Conservation (phyloP, 2,329 filamentous ascomycete genomes). For the Clonostachys rhizophaga region DNA sequence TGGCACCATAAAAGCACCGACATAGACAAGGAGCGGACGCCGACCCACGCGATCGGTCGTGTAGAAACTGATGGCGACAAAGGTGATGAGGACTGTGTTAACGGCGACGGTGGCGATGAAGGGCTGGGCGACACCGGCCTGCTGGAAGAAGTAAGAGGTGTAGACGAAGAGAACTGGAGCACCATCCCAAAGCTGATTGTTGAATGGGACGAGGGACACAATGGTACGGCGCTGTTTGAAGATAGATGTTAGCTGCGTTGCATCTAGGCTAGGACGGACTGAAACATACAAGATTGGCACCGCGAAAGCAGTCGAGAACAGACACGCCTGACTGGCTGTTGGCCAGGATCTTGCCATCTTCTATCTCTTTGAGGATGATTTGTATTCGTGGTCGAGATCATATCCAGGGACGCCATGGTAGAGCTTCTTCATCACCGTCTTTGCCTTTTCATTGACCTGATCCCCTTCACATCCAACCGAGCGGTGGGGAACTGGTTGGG, state of each 20-base stretch:
- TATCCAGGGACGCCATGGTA: neutral
- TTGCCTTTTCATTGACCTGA: neutral
- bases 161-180: neutral
- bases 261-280: no score
- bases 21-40: slow-evolving; percentile 27
- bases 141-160: slow-evolving; percentile 27
- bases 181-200: neutral
- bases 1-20: slow-evolving; percentile 19
- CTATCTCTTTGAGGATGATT: neutral
- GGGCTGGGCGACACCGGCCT: slow-evolving; percentile 17
- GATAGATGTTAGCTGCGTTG: no score
- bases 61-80: slow-evolving; percentile 62
- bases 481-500: no score
- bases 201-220: neutral
- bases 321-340: neutral
- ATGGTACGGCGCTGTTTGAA: neutral
- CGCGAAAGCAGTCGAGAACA: neutral
- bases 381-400: neutral
- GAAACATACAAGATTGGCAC: neutral
- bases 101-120: slow-evolving; percentile 37
- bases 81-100: slow-evolving; percentile 35
- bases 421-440: neutral
- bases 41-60: slow-evolving; percentile 54
- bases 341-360: neutral
- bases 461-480: no score